Base-by-base conservation (phyloP, 306 rosid species). In the Casuarina equisetifolia region DNA sequence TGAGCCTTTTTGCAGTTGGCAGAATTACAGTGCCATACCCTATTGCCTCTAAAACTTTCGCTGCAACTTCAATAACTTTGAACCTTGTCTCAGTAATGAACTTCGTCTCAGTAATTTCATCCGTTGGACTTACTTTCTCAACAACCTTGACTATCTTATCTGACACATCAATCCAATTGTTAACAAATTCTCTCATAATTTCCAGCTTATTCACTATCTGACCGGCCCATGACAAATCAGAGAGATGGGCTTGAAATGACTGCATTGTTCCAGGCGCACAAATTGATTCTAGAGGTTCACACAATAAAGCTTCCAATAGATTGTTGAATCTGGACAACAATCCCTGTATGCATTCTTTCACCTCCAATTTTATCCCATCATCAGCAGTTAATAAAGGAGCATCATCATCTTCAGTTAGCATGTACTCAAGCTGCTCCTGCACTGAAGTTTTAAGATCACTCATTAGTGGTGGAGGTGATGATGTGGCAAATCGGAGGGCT, bases 381-480 rank as follows among this genome's bases (percentile, higher is more conserved):
- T 91, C 91, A 57, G 94, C 93, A 44, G 78, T 79, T 74, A 92
- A 76, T 55, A 95, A 78, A 54, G 97, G 97, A 69, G 86, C 81
- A 76, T 95, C 97, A 58, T 92, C 99, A 76, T 95, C 99, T 86
- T 92, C 97, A 11, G 91, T 86, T 79, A 95, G 82, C 99, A 95
- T 92, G 89, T 95, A 95, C 78, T 95, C 97, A 10, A 95, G 91
- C 68, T 95, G 97, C 79, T 95, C 97, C 78, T 92, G 99, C 1
- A 96, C 97, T 0, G 97, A 95, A 51, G 91, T 83, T 80, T 95
- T 95, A 57, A 95, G 84, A 85, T 95, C 96, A 75, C 77, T 85
- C 93, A 89, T 69, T 66, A 75, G 32, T 49, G 81, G 80, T 17
- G 86, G 84, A 66, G 94, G 97, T 20, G 92, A 89, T 48, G 97